phyloP scores from a whole-genome alignment of 495 filamentous ascomycete genomes.

The Penicillium flavigenum region DNA sequence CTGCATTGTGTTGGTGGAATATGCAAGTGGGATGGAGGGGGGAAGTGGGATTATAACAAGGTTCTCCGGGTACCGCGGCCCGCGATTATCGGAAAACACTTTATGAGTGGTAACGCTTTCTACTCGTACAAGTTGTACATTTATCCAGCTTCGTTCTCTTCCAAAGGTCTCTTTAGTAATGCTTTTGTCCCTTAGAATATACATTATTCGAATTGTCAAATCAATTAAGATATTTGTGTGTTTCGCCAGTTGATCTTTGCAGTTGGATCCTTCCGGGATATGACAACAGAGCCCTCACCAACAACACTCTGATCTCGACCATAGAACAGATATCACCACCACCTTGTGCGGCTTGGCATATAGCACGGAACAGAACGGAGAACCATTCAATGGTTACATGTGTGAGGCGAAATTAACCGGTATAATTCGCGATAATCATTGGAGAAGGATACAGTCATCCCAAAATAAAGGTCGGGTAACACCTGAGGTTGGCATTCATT shows the following conservation, averaged over 20 bases:
- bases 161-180: neutral
- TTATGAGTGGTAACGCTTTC: neutral
- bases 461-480: neutral
- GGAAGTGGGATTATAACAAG: constrained; percentile 20
- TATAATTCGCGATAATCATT: neutral
- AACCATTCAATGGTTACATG: neutral
- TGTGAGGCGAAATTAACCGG: neutral
- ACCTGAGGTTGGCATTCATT: no score
- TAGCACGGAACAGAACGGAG: neutral
- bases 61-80: constrained; percentile 22
- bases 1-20: constrained; percentile 50
- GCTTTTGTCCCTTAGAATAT: neutral
- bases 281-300: neutral
- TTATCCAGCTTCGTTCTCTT: neutral
- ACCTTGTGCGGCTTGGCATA: neutral
- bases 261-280: neutral
- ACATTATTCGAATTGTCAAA: neutral
- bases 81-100: constrained; percentile 18
- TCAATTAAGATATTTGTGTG: neutral
- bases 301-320: neutral
- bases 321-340: neutral
- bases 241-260: neutral
- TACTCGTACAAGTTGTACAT: neutral
- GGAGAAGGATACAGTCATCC: neutral
- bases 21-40: constrained; percentile 28